These are phyloP conservation scores for Ceratocystis cacaofunesta DNA, from an alignment of 2,329 filamentous ascomycete genomes.

Conservation along the genomic window DNA sequence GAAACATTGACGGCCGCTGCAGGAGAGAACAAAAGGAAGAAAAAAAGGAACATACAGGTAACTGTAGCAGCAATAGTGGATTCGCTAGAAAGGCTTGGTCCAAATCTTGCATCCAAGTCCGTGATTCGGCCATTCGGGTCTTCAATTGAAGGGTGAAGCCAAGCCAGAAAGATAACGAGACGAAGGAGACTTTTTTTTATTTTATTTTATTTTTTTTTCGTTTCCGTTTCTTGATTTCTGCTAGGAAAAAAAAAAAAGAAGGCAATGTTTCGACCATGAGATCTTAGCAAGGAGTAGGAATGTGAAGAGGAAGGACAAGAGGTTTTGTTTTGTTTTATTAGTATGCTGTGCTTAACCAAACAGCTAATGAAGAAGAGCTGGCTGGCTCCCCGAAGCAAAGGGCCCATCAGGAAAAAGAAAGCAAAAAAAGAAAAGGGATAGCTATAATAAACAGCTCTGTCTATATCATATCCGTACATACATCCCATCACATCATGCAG, in stretches of 20 bases:
- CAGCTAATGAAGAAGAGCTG: not conserved
- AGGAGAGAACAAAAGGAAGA: not conserved
- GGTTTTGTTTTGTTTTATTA: not conserved
- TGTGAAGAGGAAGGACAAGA: not conserved
- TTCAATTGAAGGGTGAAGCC: not conserved
- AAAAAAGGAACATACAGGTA: not conserved
- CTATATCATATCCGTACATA: not conserved
- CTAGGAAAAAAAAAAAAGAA: not conserved
- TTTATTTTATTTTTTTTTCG: not conserved
- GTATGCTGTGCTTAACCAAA: not conserved
- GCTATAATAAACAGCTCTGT: not conserved
- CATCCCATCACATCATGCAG: not conserved
- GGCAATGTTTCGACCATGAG: not conserved
- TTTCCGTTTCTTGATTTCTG: not conserved
- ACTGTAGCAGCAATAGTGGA: not conserved
- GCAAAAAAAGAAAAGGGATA: not conserved
- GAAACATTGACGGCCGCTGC: not conserved
- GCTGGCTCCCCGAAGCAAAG: not conserved
- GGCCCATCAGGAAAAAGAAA: not conserved
- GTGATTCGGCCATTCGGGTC: slow-evolving; percentile 1
- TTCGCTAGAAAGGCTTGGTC: not conserved
- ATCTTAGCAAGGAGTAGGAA: not conserved
- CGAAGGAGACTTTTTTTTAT: not conserved
- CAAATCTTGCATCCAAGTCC: not conserved
- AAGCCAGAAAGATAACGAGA: not conserved